phyloP scores from a whole-genome alignment of 225 moss, liverwort and hornwort genomes.

The Physcomitrium patens region DNA sequence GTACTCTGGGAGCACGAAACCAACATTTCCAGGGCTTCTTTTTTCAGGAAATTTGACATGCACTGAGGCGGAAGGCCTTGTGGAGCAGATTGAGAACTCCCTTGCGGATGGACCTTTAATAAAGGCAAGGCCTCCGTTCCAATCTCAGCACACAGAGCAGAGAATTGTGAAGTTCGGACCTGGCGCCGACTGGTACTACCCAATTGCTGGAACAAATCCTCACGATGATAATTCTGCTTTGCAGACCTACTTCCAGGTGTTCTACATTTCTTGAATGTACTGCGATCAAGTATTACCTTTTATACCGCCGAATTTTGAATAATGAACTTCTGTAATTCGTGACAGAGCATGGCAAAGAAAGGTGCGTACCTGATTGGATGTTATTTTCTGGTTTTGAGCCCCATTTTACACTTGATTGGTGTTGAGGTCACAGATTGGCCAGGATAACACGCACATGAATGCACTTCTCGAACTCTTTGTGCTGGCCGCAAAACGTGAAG shows the following conservation, averaged over 20 bases:
- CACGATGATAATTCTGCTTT: constrained; percentile 98
- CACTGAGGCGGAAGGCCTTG: constrained; percentile 62
- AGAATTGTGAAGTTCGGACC: constrained; percentile 79
- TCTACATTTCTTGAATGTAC: constrained; percentile 4
- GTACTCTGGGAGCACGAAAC: constrained; percentile 17
- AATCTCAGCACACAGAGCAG: constrained; percentile 90
- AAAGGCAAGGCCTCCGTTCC: constrained; percentile 73
- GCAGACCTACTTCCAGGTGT: constrained; percentile 91
- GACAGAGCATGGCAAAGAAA: neutral
- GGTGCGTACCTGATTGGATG: neutral
- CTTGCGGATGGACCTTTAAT: constrained; percentile 69
- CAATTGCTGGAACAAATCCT: constrained; percentile 78
- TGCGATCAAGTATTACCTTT: neutral
- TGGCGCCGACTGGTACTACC: constrained; percentile 72
- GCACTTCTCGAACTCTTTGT: constrained; percentile 87
- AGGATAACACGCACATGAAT: constrained; percentile 74
- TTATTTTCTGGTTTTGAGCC: neutral
- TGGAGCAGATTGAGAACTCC: constrained; percentile 74
- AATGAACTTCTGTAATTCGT: constrained; percentile 18
- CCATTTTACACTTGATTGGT: constrained; percentile 13
- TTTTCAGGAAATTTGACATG: constrained; percentile 81
- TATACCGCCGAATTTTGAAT: neutral
- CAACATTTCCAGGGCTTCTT: neutral
- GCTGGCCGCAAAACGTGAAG: constrained; percentile 90
- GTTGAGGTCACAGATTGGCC: constrained; percentile 67